A percentile compares a stretch with the other conserved stretches of the same genome.
phyloP scores from a whole-genome alignment of 345 rosid species.

The Ceriops decandra region DNA sequence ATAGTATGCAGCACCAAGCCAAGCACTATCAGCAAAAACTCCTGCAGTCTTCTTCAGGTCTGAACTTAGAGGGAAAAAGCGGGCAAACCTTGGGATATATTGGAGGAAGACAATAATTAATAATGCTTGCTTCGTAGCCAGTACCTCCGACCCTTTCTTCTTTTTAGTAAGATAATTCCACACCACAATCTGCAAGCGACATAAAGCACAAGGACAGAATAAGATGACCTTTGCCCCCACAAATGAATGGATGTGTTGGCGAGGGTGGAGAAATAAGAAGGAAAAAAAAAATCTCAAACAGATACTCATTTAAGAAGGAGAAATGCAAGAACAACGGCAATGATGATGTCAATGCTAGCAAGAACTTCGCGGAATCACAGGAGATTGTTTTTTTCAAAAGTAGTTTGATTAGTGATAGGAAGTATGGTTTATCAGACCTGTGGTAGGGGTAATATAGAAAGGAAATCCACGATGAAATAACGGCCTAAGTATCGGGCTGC shows the following conservation, averaged over 20 bases:
- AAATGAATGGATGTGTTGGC: conserved; percentile 1
- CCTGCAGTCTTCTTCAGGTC: conserved; percentile 82
- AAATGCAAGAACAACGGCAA: too few relatives aligned
- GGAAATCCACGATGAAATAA: conserved; percentile 64
- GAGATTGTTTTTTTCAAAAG: too few relatives aligned
- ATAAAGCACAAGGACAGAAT: not conserved
- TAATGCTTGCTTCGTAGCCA: conserved; percentile 55
- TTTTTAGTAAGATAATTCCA: conserved; percentile 52
- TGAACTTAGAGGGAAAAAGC: conserved; percentile 70
- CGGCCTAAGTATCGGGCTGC: conserved; percentile 64
- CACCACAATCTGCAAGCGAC: conserved; percentile 54
- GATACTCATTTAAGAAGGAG: too few relatives aligned
- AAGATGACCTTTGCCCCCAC: not conserved
- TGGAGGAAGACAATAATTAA: conserved; percentile 56
- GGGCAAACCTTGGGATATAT: conserved; percentile 71
- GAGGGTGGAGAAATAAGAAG: not conserved
- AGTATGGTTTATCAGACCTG: conserved; percentile 45
- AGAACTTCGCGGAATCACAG: too few relatives aligned
- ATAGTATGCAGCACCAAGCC: conserved; percentile 83
- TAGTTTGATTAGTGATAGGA: not conserved
- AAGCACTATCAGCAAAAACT: conserved; percentile 77
- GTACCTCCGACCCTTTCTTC: conserved; percentile 54
- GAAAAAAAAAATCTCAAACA: too few relatives aligned
- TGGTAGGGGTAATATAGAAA: conserved; percentile 73
- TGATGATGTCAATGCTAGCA: too few relatives aligned